phyloP scores from a whole-genome alignment of 2,329 filamentous ascomycete species.

The Zopfia rhizophila region DNA sequence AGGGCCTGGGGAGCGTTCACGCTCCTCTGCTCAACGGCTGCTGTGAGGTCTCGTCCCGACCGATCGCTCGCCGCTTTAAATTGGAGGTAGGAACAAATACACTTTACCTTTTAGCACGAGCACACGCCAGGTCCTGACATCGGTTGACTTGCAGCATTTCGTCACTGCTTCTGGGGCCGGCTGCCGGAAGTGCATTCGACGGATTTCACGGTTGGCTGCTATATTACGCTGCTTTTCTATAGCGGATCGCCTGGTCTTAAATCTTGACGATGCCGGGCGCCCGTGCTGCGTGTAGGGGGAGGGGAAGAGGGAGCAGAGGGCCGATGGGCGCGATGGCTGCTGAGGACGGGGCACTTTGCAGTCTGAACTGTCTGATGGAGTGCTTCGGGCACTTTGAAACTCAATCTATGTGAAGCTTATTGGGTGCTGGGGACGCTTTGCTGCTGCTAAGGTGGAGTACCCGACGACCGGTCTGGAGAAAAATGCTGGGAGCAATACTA shows the following conservation, averaged over 20 bases:
- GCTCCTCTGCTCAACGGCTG: slow-evolving; percentile 39
- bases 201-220: slow-evolving; percentile 8
- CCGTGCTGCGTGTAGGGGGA: slow-evolving; percentile 39
- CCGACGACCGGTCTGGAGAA: slow-evolving; percentile 45
- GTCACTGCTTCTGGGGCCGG: slow-evolving; percentile 27
- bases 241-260: slow-evolving; percentile 58
- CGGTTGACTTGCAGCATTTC: not conserved
- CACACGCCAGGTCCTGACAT: not conserved
- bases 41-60: slow-evolving; percentile 37
- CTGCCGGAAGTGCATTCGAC: too few species aligned
- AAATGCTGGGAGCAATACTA: slow-evolving; percentile 32
- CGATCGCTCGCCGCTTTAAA: slow-evolving; percentile 40
- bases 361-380: slow-evolving; percentile 34
- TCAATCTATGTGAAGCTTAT: slow-evolving; percentile 46
- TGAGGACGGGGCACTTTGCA: slow-evolving; percentile 38
- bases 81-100: not conserved
- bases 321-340: slow-evolving; percentile 37
- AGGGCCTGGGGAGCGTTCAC: slow-evolving; percentile 16
- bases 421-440: slow-evolving; percentile 33
- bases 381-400: slow-evolving; percentile 45
- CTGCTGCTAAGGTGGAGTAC: slow-evolving; percentile 31
- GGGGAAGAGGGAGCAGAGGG: slow-evolving; percentile 40
- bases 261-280: too few species aligned
- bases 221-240: slow-evolving; percentile 62
- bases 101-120: not conserved